Conservation (phyloP, 1,139 yeast species). For the Pneumocystis jirovecii region DNA sequence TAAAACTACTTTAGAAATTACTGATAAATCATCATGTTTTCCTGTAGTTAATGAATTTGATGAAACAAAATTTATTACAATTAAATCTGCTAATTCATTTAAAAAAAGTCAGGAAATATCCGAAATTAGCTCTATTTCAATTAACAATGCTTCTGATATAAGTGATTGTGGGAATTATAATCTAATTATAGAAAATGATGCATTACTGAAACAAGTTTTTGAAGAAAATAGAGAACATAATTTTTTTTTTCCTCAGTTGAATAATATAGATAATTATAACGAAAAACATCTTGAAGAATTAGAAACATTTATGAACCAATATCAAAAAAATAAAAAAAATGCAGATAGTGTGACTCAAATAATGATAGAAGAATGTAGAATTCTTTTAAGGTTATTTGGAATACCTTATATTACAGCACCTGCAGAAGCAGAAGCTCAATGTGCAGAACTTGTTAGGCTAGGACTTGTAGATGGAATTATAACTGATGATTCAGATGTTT, state of each 20-base stretch:
- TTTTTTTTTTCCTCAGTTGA: slow-evolving; percentile 39
- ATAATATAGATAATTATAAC: slow-evolving; percentile 12
- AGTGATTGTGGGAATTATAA: slow-evolving; percentile 47
- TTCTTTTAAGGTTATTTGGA: slow-evolving; percentile 69
- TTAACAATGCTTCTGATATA: slow-evolving; percentile 16
- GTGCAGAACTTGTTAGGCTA: slow-evolving; percentile 57
- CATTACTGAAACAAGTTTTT: slow-evolving; percentile 42
- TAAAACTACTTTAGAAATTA: neutral
- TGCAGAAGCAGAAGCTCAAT: slow-evolving; percentile 97
- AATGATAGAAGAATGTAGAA: slow-evolving; percentile 86
- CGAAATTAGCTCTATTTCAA: neutral
- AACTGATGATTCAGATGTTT: slow-evolving; percentile 96
- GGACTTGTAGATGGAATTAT: slow-evolving; percentile 84
- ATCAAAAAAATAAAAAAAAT: slow-evolving; percentile 60
- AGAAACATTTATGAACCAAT: slow-evolving; percentile 36
- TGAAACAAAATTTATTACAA: neutral
- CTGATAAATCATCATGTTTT: neutral
- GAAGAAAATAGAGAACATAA: slow-evolving; percentile 63
- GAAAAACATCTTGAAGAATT: slow-evolving; percentile 33
- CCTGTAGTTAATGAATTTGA: neutral
- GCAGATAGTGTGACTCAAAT: slow-evolving; percentile 78
- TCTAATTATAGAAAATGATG: slow-evolving; percentile 35
- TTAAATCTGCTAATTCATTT: neutral
- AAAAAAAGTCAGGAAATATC: neutral
- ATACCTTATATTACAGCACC: slow-evolving; percentile 92